phyloP scores from a whole-genome alignment of 495 filamentous ascomycete genomes.

The Acidomyces sp. region DNA sequence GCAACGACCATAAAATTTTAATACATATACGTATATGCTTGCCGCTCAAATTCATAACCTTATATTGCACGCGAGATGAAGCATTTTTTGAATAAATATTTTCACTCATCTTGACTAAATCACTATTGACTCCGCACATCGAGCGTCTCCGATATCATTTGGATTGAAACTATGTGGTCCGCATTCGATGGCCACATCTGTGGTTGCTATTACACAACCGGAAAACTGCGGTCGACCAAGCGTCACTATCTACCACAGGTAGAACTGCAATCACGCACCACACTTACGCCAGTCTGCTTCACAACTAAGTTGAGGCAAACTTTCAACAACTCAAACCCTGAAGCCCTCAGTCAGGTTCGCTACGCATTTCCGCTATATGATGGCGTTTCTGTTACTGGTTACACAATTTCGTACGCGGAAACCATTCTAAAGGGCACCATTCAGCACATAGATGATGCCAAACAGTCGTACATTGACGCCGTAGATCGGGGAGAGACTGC shows the following conservation, averaged over 20 bases:
- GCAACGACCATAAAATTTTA: too few species aligned
- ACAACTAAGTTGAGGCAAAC: conserved; percentile 48
- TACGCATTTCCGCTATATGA: conserved; percentile 61
- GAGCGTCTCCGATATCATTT: not conserved
- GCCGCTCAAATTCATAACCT: too few species aligned
- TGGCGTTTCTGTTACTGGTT: conserved; percentile 50
- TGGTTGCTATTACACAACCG: conserved; percentile 11
- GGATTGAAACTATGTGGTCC: not conserved
- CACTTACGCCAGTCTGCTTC: conserved; percentile 42
- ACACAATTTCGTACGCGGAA: conserved; percentile 42
- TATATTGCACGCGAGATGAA: too few species aligned
- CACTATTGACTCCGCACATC: too few species aligned
- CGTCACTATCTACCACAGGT: conserved; percentile 42
- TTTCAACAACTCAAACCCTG: conserved; percentile 40
- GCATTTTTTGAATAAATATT: too few species aligned
- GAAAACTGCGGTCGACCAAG: not conserved
- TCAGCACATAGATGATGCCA: conserved; percentile 47
- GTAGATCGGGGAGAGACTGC: conserved; percentile 44
- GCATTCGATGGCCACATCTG: conserved; percentile 12
- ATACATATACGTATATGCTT: too few species aligned
- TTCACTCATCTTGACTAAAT: too few species aligned
- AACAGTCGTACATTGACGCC: conserved; percentile 40
- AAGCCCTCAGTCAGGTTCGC: conserved; percentile 37
- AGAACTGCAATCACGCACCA: conserved; percentile 37
- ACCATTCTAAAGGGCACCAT: conserved; percentile 43